phyloP scores from a whole-genome alignment of 1,139 yeast genomes.

The Yamadazyma dendronema region DNA sequence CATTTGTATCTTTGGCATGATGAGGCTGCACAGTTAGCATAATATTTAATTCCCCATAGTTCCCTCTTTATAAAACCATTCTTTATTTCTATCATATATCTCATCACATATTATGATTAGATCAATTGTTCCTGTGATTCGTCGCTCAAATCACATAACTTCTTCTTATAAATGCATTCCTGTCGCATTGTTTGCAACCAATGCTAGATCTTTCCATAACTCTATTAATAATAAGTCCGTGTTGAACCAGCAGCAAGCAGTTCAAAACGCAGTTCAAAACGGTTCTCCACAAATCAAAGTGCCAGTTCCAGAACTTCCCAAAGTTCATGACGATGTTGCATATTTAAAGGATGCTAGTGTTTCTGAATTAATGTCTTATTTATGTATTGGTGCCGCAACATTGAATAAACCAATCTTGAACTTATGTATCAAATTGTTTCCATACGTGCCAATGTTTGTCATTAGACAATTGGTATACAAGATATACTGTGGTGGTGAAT shows the following conservation, averaged over 20 bases:
- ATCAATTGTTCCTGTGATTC: not conserved
- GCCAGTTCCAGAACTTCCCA: not conserved
- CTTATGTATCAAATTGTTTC: conserved; percentile 64
- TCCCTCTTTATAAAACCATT: too few relatives aligned
- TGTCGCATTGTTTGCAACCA: not conserved
- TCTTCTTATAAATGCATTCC: not conserved
- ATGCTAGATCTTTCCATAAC: conserved; percentile 7
- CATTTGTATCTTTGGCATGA: not conserved
- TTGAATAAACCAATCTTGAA: conserved; percentile 60
- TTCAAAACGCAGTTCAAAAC: not conserved
- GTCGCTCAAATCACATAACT: not conserved
- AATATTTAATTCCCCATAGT: not conserved
- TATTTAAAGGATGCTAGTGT: conserved; percentile 34
- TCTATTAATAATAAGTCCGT: conserved; percentile 10
- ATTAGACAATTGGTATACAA: conserved; percentile 75
- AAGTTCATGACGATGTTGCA: conserved; percentile 13
- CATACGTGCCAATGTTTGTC: conserved; percentile 69
- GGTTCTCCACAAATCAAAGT: conserved; percentile 1
- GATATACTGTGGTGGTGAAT: conserved; percentile 90
- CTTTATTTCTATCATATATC: not conserved
- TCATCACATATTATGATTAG: not conserved
- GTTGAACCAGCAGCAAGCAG: conserved; percentile 5
- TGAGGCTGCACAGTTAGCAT: not conserved
- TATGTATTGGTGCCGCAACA: conserved; percentile 68
- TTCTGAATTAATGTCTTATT: conserved; percentile 55